A percentile compares a stretch with the other conserved stretches of the same genome.
Evolutionary conservation across 1,284 basidiomycete species (phyloP).

Genomic region (Leccinum ponderosum): DNA sequence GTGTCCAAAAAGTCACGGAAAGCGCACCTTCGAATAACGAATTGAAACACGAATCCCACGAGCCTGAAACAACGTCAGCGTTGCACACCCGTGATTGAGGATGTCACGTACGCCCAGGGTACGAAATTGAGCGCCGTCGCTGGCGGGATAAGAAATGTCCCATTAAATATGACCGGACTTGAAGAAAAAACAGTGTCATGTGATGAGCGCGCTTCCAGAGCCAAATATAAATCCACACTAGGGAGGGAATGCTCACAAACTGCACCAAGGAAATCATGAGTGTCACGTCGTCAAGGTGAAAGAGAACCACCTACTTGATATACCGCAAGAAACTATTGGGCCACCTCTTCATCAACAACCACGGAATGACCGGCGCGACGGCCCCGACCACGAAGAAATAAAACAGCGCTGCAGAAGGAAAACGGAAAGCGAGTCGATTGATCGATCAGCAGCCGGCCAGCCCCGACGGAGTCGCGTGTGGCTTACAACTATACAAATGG

Average conservation of each 20-base stretch:
- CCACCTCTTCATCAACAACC: conserved; percentile 42
- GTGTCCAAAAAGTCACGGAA: not conserved
- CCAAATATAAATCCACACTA: not conserved
- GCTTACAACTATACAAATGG: conserved; percentile 32
- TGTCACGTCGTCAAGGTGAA: not conserved
- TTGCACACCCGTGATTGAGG: conserved; percentile 20
- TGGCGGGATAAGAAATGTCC: conserved; percentile 38
- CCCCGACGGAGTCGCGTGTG: not conserved
- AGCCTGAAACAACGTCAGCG: conserved; percentile 19
- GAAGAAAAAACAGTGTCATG: not conserved
- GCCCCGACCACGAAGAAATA: conserved; percentile 53
- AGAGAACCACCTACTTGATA: conserved; percentile 39
- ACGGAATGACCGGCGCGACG: conserved; percentile 43
- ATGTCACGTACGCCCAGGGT: conserved; percentile 38
- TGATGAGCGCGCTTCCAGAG: not conserved
- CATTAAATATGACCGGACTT: conserved; percentile 37
- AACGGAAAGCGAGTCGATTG: not conserved
- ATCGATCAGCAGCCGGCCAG: not conserved
- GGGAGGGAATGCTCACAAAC: conserved; percentile 21
- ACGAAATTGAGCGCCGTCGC: conserved; percentile 46
- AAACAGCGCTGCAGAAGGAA: conserved; percentile 31
- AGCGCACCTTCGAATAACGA: conserved; percentile 47
- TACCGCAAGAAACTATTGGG: conserved; percentile 47
- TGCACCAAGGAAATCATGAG: conserved; percentile 3
- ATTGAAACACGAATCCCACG: conserved; percentile 64